Evolutionary conservation across 345 rosid species (phyloP), one percentile per base, ranked within the genome.

Genomic region (Syzygium jambos): DNA sequence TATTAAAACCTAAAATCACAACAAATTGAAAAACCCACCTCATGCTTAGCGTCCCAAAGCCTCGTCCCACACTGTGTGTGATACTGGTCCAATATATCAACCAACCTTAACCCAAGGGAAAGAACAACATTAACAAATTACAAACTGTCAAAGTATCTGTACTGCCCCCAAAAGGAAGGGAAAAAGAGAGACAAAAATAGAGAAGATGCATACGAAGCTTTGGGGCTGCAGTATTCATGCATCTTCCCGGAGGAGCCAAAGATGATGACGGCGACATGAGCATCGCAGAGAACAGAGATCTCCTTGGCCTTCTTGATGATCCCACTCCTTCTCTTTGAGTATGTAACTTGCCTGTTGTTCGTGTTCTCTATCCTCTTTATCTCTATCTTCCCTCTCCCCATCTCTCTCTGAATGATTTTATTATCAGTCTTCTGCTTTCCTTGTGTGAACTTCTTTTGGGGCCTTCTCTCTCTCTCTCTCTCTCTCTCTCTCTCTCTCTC

Each of bases 1-100:
- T 29, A 61, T 61, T n/a, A 13, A 61, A n/a, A 61, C 16, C 73
- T 61, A 61, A n/a, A 61, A 30, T n/a, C 21, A 14, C 9, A 6
- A 61, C 73, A 61, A 14, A 61, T n/a, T n/a, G 65, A 73, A 49
- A 49, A 87, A 88, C 86, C 86, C 88, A 98, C 99, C 98, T 98
- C 99, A 92, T 96, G 99, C 89, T 95, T 96, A 82, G 95, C 96
- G 92, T 98, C 98, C 99, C 99, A 96, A 57, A 98, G 85, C 92
- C 93, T 95, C 87, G 94, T 93, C 84, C 98, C 96, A 84, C 96
- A 91, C 83, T 91, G 91, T 86, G 93, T 94, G 85, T 96, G 98
- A 86, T 98, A 98, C 84, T 89, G 88, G 63, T 96, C 99, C 94
- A 98, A 87, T 88, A 96, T 90, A 87, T 95, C 95, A 87, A 90